Conservation (phyloP, 495 filamentous ascomycete species). For the Neurospora africana region DNA sequence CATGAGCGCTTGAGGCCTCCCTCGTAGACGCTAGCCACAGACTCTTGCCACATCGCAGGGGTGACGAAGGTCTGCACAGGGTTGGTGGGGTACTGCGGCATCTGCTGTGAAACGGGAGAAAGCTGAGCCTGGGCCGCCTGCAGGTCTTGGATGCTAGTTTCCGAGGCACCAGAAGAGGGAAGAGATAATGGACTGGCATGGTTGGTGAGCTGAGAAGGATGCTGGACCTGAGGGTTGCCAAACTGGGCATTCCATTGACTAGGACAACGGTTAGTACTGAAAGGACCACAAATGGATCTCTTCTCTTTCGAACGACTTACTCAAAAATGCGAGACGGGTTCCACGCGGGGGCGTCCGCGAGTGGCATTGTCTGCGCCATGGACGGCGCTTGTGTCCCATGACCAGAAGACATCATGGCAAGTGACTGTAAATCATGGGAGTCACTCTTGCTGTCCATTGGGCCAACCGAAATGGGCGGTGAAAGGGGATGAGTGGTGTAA, state of each 20-base stretch:
- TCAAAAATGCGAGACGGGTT: slow-evolving; percentile 90
- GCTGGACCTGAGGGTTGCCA: slow-evolving; percentile 49
- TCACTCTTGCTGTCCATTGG: slow-evolving; percentile 70
- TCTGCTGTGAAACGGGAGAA: slow-evolving; percentile 42
- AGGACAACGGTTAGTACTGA: slow-evolving; percentile 19
- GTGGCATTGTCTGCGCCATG: slow-evolving; percentile 41
- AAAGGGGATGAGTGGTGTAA: slow-evolving; percentile 67
- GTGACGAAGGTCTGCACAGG: slow-evolving; percentile 62
- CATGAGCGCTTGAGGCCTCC: slow-evolving; percentile 67
- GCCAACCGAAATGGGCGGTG: slow-evolving; percentile 70
- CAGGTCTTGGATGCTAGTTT: slow-evolving; percentile 42
- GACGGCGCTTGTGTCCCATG: slow-evolving; percentile 35
- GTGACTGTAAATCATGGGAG: slow-evolving; percentile 65
- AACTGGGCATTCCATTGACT: slow-evolving; percentile 93
- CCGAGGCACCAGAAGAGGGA: slow-evolving; percentile 36
- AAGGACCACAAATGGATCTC: not conserved
- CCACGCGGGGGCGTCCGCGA: slow-evolving; percentile 67
- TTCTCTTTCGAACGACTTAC: slow-evolving; percentile 43
- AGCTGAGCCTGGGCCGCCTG: slow-evolving; percentile 37
- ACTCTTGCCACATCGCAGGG: slow-evolving; percentile 93
- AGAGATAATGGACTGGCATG: slow-evolving; percentile 33
- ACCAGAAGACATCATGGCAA: slow-evolving; percentile 62
- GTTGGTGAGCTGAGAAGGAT: slow-evolving; percentile 25
- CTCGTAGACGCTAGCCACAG: slow-evolving; percentile 81
- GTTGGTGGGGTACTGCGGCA: slow-evolving; percentile 45